phyloP scores from a whole-genome alignment of 2,329 filamentous ascomycete genomes.

The Curvularia sp. region DNA sequence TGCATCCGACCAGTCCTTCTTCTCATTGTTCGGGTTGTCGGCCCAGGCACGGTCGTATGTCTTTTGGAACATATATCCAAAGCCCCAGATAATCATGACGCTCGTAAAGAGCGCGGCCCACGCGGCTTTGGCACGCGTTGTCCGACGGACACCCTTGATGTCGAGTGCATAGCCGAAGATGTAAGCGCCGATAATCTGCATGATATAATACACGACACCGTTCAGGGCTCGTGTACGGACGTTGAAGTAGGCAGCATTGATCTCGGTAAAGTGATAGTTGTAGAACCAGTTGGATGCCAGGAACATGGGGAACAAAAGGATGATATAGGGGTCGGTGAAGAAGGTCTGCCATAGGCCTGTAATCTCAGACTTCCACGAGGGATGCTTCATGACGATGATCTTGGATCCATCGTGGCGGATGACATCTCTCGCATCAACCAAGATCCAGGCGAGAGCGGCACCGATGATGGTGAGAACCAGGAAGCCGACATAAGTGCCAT shows the following conservation, averaged over 20 bases:
- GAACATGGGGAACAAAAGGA: slow-evolving; percentile 83
- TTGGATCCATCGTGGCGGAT: slow-evolving; percentile 77
- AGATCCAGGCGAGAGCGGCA: slow-evolving; percentile 70
- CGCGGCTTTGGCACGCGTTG: slow-evolving; percentile 70
- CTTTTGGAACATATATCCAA: slow-evolving; percentile 79
- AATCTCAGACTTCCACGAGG: slow-evolving; percentile 82
- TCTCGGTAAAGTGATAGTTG: slow-evolving; percentile 77
- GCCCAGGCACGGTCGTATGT: slow-evolving; percentile 59
- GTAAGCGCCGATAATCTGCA: slow-evolving; percentile 79
- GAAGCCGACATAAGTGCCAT: slow-evolving; percentile 89
- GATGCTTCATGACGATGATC: slow-evolving; percentile 89
- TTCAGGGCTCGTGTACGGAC: slow-evolving; percentile 79
- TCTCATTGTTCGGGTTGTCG: slow-evolving; percentile 35
- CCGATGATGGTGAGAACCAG: slow-evolving; percentile 81
- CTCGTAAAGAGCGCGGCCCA: slow-evolving; percentile 69
- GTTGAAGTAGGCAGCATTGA: slow-evolving; percentile 75
- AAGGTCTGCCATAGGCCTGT: slow-evolving; percentile 78
- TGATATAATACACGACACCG: slow-evolving; percentile 77
- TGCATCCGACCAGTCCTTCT: slow-evolving; percentile 70
- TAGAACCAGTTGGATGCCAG: slow-evolving; percentile 82
- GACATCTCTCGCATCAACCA: slow-evolving; percentile 75
- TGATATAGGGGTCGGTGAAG: slow-evolving; percentile 72
- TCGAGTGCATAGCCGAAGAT: slow-evolving; percentile 78
- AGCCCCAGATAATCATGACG: slow-evolving; percentile 83
- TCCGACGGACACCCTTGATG: slow-evolving; percentile 62